Percentiles rank a stretch among this genome's conserved stretches.
These are phyloP conservation scores for Lactarius pseudohatsudake DNA, from an alignment of 768 basidiomycete genomes.

Conservation along the genomic window DNA sequence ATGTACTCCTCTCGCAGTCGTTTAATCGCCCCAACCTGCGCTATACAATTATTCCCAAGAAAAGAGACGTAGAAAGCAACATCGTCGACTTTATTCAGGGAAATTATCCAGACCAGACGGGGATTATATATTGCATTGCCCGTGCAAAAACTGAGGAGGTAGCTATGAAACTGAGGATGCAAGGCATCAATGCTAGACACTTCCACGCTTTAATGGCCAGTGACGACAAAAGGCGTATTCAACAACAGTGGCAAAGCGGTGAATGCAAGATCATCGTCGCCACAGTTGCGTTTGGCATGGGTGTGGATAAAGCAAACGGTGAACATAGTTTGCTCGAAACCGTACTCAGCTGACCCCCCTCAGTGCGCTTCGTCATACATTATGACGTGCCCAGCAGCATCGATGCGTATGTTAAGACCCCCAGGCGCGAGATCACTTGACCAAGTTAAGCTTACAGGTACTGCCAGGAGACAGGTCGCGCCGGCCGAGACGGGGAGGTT, in stretches of 20 bases:
- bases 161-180: slow-evolving; percentile 62
- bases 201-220: slow-evolving; percentile 81
- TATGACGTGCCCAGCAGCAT: slow-evolving; percentile 77
- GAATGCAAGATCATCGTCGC: slow-evolving; percentile 84
- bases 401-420: slow-evolving; percentile 59
- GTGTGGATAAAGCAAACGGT: slow-evolving; percentile 87
- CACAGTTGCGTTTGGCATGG: slow-evolving; percentile 98
- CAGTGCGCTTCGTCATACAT: slow-evolving; percentile 93
- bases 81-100: slow-evolving; percentile 69
- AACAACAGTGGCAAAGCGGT: slow-evolving; percentile 73
- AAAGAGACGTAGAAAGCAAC: slow-evolving; percentile 46
- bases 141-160: slow-evolving; percentile 78
- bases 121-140: slow-evolving; percentile 83
- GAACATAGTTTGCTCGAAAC: slow-evolving; percentile 21
- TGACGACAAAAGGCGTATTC: slow-evolving; percentile 59
- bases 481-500: slow-evolving; percentile 83
- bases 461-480: slow-evolving; percentile 96
- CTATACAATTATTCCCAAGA: slow-evolving; percentile 63
- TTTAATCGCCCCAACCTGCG: slow-evolving; percentile 93
- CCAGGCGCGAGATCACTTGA: slow-evolving; percentile 16
- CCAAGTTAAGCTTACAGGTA: slow-evolving; percentile 47
- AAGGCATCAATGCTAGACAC: slow-evolving; percentile 64
- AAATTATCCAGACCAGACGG: slow-evolving; percentile 57
- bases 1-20: slow-evolving; percentile 69
- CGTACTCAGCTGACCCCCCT: slow-evolving; percentile 3